These are phyloP conservation scores for Zygosaccharomyces bisporus DNA, from an alignment of 805 yeast species.

Conservation along the genomic window DNA sequence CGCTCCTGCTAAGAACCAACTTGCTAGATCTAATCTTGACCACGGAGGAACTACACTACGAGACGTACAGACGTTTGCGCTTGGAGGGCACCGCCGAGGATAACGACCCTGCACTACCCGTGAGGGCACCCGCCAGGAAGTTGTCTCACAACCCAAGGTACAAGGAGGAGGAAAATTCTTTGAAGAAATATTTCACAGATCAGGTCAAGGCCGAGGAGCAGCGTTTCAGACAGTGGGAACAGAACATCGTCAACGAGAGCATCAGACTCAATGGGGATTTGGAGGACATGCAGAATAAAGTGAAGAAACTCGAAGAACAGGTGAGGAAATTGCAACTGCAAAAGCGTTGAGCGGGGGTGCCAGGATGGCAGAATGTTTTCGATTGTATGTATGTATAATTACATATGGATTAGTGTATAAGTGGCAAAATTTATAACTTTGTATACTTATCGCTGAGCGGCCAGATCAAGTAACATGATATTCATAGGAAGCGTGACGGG, in stretches of 20 bases:
- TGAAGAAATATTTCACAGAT: slow-evolving; percentile 92
- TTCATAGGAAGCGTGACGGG: neutral
- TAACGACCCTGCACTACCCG: slow-evolving; percentile 29
- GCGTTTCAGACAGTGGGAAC: slow-evolving; percentile 98
- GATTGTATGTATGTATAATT: neutral
- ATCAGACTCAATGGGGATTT: slow-evolving; percentile 90
- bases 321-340: slow-evolving; percentile 58
- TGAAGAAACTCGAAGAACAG: slow-evolving; percentile 70
- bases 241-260: slow-evolving; percentile 91
- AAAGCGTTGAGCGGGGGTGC: slow-evolving; percentile 37
- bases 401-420: neutral
- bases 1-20: slow-evolving; percentile 73
- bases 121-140: slow-evolving; percentile 45
- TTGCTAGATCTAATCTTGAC: slow-evolving; percentile 76
- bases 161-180: slow-evolving; percentile 92
- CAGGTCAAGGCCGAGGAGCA: slow-evolving; percentile 96
- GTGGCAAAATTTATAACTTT: slow-evolving; percentile 3
- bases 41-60: slow-evolving; percentile 79
- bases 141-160: slow-evolving; percentile 81
- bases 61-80: slow-evolving; percentile 69
- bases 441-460: neutral
- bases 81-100: slow-evolving; percentile 47
- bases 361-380: neutral
- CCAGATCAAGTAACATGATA: neutral
- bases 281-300: slow-evolving; percentile 78